Base-by-base conservation (phyloP, 352 stramenopile genomes). In the Phytophthora ohioensis region DNA sequence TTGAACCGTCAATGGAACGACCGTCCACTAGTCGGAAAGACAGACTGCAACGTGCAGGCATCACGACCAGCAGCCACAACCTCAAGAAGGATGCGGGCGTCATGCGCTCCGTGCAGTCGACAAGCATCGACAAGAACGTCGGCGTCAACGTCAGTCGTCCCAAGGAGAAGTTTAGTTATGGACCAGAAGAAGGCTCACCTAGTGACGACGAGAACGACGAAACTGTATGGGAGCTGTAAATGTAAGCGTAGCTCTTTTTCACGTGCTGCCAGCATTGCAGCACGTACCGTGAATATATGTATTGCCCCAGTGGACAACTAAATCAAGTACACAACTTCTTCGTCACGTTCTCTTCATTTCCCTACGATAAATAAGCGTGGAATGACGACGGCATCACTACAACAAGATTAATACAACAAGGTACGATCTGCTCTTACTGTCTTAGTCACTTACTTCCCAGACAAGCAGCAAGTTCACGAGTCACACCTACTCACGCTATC, bases 171-270 rank as follows among this genome's bases (percentile, higher is more conserved):
- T 64, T 69, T 47, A 61, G 34, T 6, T 68, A 69, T 55, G 68
- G 55, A 4, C 58, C 62, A 32, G 48, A 69, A 67, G 56, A 43
- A 38, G 56, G 55, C 27, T 57, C 51, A 47, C 32, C 36, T 27
- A 58, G 41, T 35, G 54, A 60, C 9, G 67, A 70, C 15, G 71
- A 75, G 31, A 61, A 73, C 34, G 69, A 73, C 21, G 68, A 69
- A 31, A 73, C 61, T 56, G 73, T 80, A 52, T 80, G 73, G 73
- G 73, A 80, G 60, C 60, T 80, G 31, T 80, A 75, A 64, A 4
- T 48, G 21, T 63, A 17, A 12, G 58, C 9, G 3, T 27, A 42
- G 21, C 45, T 54, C 30, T 41, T 27, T 27, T 27, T 27, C 63
- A 70, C 55, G 61, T 54, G 52, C 63, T 58, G 62, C 11, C 27